Conservation (phyloP, 176 grass and related monocot genomes). For the Triticum aestivum region IWGSC_CS_RefSeq_v2.1 NC_057802.1:37870634-37871133, state of each 20-base stretch:
- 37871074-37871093: no score
- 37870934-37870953: no score
- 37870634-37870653: slow-evolving; percentile 57
- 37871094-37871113: no score
- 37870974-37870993: no score
- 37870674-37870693: slow-evolving; percentile 81
- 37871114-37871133: no score
- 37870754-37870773: slow-evolving; percentile 45
- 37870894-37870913: not conserved
- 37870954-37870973: no score
- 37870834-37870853: slow-evolving; percentile 37
- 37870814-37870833: not conserved
- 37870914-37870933: not conserved
- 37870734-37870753: slow-evolving; percentile 64
- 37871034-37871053: no score
- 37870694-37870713: slow-evolving; percentile 44
- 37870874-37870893: not conserved
- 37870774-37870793: slow-evolving; percentile 21
- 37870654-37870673: slow-evolving; percentile 62
- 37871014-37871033: no score
- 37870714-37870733: not conserved
- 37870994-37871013: no score
- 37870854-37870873: not conserved
- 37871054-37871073: no score
- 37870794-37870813: slow-evolving; percentile 25